Percentiles rank a stretch among this genome's conserved stretches.
Evolutionary conservation across 176 grass and related monocot genomes (phyloP).

Genomic region (Panicum miliaceum): DNA sequence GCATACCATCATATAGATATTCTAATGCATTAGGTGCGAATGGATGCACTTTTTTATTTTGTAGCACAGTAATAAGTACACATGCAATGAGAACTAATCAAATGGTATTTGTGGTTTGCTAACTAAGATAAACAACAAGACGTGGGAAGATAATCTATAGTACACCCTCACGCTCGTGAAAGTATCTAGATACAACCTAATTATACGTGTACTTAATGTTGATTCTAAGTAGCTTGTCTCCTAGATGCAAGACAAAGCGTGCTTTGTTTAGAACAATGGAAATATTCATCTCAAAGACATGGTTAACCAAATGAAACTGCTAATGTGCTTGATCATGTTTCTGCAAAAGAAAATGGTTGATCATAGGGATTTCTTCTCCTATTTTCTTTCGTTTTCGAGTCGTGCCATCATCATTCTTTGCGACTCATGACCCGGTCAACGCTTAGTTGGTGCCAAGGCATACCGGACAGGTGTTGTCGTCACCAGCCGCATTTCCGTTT

Average conservation of each 20-base stretch:
- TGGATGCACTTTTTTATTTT: not conserved
- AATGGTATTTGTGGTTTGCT: not conserved
- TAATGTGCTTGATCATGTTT: not conserved
- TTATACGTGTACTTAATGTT: not conserved
- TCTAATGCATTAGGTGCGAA: not conserved
- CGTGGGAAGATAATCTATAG: not conserved
- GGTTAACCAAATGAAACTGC: not conserved
- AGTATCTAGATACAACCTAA: constrained; percentile 1
- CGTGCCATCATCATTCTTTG: constrained; percentile 17
- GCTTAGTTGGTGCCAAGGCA: constrained; percentile 13
- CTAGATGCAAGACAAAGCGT: constrained; percentile 4
- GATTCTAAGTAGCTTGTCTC: constrained; percentile 25
- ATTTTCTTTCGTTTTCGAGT: not conserved
- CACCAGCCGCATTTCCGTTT: constrained; percentile 27
- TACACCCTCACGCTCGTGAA: constrained; percentile 22
- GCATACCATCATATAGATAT: not conserved
- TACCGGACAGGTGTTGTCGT: constrained; percentile 3
- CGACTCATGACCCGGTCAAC: not conserved
- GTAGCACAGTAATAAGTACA: not conserved
- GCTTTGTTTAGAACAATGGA: not conserved
- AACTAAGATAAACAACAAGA: constrained; percentile 1
- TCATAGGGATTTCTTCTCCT: not conserved
- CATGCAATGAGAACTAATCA: not conserved
- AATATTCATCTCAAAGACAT: constrained; percentile 17
- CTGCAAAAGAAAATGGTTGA: not conserved